A percentile compares a stretch with the other conserved stretches of the same genome.
Conservation (phyloP, 2,329 filamentous ascomycete genomes). For the Exophiala sp. region DNA sequence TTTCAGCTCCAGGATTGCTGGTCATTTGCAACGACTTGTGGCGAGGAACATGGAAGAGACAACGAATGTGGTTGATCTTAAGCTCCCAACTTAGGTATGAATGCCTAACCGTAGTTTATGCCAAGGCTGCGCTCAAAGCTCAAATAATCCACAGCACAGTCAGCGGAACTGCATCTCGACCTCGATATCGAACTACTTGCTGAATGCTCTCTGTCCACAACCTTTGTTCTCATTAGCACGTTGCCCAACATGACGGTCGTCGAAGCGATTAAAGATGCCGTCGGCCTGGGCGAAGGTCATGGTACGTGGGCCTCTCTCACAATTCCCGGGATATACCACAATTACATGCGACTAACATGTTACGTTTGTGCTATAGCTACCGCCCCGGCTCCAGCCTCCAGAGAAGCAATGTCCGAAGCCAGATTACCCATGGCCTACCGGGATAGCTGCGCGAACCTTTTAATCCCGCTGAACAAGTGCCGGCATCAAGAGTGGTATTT, state of each 20-base stretch:
- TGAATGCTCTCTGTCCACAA: not conserved
- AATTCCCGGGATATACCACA: not conserved
- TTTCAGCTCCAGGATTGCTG: too few species aligned
- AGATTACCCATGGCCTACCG: slow-evolving; percentile 83
- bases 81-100: too few species aligned
- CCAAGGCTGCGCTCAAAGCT: not conserved
- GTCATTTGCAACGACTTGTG: too few species aligned
- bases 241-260: slow-evolving; percentile 32
- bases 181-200: too few species aligned
- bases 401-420: slow-evolving; percentile 90
- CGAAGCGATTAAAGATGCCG: slow-evolving; percentile 44
- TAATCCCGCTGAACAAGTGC: slow-evolving; percentile 94
- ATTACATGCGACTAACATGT: not conserved
- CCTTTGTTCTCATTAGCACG: not conserved
- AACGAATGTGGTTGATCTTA: too few species aligned
- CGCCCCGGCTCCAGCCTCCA: slow-evolving; percentile 51
- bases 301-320: slow-evolving; percentile 31
- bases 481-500: slow-evolving; percentile 86
- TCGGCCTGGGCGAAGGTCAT: slow-evolving; percentile 40
- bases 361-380: not conserved
- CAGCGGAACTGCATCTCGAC: not conserved
- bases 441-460: slow-evolving; percentile 88
- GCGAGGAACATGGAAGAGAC: too few species aligned
- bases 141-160: not conserved
- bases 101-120: not conserved